These are phyloP conservation scores for Aureobasidium sp. DNA, from an alignment of 2,329 filamentous ascomycete genomes.

Conservation along the genomic window DNA sequence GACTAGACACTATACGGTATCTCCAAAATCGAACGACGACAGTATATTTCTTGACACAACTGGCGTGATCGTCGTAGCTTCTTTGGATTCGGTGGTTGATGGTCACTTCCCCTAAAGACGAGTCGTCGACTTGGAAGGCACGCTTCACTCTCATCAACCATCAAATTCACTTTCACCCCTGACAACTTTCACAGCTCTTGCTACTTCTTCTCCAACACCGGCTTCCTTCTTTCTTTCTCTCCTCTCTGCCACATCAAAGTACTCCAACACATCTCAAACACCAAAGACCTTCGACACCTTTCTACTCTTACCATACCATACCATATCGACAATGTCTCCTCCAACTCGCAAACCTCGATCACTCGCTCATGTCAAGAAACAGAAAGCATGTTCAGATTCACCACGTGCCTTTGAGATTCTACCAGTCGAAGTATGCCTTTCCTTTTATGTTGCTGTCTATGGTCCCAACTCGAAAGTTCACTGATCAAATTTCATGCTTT, in stretches of 20 bases:
- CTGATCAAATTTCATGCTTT: not conserved
- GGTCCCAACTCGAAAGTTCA: too few species aligned
- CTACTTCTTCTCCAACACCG: too few species aligned
- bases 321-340: not conserved
- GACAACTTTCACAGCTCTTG: not conserved
- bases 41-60: not conserved
- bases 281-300: not conserved
- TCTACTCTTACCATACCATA: not conserved
- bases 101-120: not conserved
- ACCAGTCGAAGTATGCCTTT: slow-evolving; percentile 20
- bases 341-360: not conserved
- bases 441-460: not conserved
- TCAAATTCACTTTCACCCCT: not conserved
- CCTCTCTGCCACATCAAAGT: not conserved
- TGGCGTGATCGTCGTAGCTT: not conserved
- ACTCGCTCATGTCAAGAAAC: not conserved
- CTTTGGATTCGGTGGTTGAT: not conserved
- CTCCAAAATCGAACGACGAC: not conserved
- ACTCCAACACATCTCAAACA: not conserved
- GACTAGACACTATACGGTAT: not conserved
- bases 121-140: not conserved
- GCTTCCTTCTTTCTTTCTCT: not conserved
- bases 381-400: not conserved
- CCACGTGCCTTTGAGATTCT: slow-evolving; percentile 17
- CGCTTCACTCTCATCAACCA: not conserved